phyloP scores from a whole-genome alignment of 139 green algal species.

The Chlamydomonas asymmetrica region DNA sequence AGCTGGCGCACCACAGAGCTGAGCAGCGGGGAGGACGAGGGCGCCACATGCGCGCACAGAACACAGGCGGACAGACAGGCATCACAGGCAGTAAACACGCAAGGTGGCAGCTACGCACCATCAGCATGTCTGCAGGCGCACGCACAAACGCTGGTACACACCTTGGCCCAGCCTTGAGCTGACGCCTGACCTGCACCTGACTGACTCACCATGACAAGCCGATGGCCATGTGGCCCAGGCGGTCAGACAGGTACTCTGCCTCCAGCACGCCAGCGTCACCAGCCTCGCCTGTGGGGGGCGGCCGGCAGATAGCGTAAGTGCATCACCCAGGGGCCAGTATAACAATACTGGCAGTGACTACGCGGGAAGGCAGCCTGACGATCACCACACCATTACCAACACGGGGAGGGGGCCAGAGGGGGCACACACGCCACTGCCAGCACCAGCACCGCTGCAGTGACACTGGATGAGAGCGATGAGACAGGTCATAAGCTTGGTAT shows the following conservation, averaged over 20 bases:
- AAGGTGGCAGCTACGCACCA: neutral
- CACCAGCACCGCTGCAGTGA: no score
- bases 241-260: conserved; percentile 65
- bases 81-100: neutral
- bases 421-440: no score
- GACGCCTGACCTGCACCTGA: neutral
- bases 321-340: no score
- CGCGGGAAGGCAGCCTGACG: no score
- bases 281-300: no score
- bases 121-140: neutral
- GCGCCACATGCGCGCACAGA: neutral
- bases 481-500: no score
- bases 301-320: no score
- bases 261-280: conserved; percentile 46
- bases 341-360: no score
- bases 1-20: conserved; percentile 67
- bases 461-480: no score
- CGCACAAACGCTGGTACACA: neutral
- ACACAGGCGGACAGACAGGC: neutral
- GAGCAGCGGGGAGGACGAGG: neutral
- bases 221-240: conserved; percentile 50
- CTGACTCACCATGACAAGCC: conserved; percentile 62
- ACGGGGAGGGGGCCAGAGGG: no score
- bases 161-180: neutral
- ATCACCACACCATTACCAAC: no score